Base-by-base conservation (phyloP, 495 filamentous ascomycete genomes). In the Friedmanniomyces endolithicus region DNA sequence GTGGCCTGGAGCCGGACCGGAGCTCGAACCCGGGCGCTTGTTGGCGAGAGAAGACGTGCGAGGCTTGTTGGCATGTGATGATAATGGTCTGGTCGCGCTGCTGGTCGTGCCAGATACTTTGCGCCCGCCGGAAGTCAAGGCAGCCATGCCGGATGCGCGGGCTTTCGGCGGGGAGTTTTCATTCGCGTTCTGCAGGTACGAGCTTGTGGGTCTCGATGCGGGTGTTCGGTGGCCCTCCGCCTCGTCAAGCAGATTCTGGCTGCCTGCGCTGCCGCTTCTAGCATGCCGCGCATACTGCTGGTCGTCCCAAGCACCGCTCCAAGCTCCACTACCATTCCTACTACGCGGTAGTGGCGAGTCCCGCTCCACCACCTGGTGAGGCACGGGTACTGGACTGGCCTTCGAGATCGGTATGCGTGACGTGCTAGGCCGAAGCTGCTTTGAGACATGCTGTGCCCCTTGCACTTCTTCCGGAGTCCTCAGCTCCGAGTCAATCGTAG, bases 331-430 rank as follows among this genome's bases (percentile, higher is more conserved):
- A 12, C 67, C 64, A 39, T 73, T 72, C 9, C 79, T 77, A 59
- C 79, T 86, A 58, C 87, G 79, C 39, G 75, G 70, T 37, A 82
- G 70, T 14, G 82, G 81, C 17, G 78, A 80, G 66, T 87, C 82
- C 55, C 88, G 80, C 43, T 88, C 88, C 27, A 85, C 71, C 54
- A 80, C 76, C 53, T 82, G 75, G 34, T 77, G 67, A 1, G 86
- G 80, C 52, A 90, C 79, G n/a, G 87, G 87, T 24, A 81, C 75
- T 1, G 85, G 83, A 61, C 86, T 94, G 11, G 76, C 67, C 57
- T 84, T 87, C 11, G 85, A 79, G 39, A 97, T 74, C 0, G 92
- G 92, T 59, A 98, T 96, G 23, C 86, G 78, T 25, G 90, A 96
- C 17, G 68, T 69, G 58, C 71, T 70, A 25, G 69, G 68, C 37